Percentiles rank a stretch among this genome's conserved stretches.
Evolutionary conservation across 2,329 filamentous ascomycete genomes (phyloP).

Genomic region (Ilyonectria sp.): DNA sequence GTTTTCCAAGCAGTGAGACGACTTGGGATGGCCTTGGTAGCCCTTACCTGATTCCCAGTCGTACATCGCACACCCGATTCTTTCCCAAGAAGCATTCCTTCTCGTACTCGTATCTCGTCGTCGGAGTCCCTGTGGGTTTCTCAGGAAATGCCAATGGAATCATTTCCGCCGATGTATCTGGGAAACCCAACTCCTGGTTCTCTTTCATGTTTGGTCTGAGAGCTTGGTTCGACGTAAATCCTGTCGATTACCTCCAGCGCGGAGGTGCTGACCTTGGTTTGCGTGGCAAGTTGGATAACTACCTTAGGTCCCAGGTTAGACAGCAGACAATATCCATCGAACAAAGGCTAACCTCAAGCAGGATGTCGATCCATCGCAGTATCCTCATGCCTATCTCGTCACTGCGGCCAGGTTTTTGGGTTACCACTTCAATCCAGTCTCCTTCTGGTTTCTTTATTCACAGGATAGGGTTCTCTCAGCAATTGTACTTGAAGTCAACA

Average conservation of each 20-base stretch:
- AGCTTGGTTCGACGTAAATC: slow-evolving; percentile 72
- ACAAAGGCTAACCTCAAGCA: slow-evolving; percentile 53
- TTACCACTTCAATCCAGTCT: slow-evolving; percentile 82
- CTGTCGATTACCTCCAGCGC: slow-evolving; percentile 73
- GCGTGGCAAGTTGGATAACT: slow-evolving; percentile 73
- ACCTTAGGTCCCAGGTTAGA: slow-evolving; percentile 70
- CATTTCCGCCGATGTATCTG: slow-evolving; percentile 62
- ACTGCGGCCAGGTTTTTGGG: slow-evolving; percentile 79
- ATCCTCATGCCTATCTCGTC: slow-evolving; percentile 78
- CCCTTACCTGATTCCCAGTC: slow-evolving; percentile 75
- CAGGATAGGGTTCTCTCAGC: slow-evolving; percentile 69
- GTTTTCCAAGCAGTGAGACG: not conserved
- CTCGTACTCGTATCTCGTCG: slow-evolving; percentile 78
- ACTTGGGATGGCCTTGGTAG: slow-evolving; percentile 29
- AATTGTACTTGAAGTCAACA: slow-evolving; percentile 82
- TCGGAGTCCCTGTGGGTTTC: slow-evolving; percentile 78
- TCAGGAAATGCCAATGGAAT: slow-evolving; percentile 69
- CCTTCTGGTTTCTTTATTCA: slow-evolving; percentile 85
- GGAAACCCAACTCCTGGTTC: slow-evolving; percentile 35
- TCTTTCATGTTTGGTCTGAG: slow-evolving; percentile 50
- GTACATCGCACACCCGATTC: slow-evolving; percentile 76
- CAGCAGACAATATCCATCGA: not conserved
- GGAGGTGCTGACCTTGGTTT: slow-evolving; percentile 68
- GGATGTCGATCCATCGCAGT: slow-evolving; percentile 71
- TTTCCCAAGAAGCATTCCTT: slow-evolving; percentile 79